Conservation (phyloP, 176 grass and related monocot species). For the Eleusine indica region DNA sequence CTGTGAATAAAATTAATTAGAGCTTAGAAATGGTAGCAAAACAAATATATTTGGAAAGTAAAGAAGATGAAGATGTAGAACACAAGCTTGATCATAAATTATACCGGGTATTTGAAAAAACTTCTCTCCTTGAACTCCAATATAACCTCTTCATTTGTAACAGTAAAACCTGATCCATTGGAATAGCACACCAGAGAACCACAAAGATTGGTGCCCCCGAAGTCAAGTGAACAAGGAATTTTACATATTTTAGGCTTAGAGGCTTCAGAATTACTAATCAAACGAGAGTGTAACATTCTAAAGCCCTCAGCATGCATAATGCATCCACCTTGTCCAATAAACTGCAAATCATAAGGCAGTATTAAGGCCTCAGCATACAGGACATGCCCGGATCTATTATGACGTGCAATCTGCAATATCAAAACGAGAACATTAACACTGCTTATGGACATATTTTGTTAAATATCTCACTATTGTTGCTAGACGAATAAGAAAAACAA, state of each 20-base stretch:
- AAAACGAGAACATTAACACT: conserved; percentile 41
- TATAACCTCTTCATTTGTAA: conserved; percentile 51
- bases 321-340: conserved; percentile 47
- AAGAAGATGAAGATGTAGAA: conserved; percentile 27
- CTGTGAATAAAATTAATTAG: conserved; percentile 47
- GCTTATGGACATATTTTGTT: conserved; percentile 29
- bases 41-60: conserved; percentile 4
- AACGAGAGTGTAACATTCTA: conserved; percentile 46
- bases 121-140: conserved; percentile 69
- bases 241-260: conserved; percentile 40
- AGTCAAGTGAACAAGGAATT: conserved; percentile 58
- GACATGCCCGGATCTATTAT: conserved; percentile 38
- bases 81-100: conserved; percentile 18
- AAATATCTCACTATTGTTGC: background rate
- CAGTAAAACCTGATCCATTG: conserved; percentile 41
- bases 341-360: conserved; percentile 61
- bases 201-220: conserved; percentile 43
- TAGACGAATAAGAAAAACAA: background rate
- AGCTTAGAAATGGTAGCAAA: conserved; percentile 34
- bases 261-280: conserved; percentile 38
- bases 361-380: conserved; percentile 83
- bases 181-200: conserved; percentile 45
- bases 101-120: conserved; percentile 64
- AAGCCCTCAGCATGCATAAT: conserved; percentile 48
- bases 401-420: conserved; percentile 54